phyloP scores from a whole-genome alignment of 495 filamentous ascomycete genomes.

The Cercophora scortea region DNA sequence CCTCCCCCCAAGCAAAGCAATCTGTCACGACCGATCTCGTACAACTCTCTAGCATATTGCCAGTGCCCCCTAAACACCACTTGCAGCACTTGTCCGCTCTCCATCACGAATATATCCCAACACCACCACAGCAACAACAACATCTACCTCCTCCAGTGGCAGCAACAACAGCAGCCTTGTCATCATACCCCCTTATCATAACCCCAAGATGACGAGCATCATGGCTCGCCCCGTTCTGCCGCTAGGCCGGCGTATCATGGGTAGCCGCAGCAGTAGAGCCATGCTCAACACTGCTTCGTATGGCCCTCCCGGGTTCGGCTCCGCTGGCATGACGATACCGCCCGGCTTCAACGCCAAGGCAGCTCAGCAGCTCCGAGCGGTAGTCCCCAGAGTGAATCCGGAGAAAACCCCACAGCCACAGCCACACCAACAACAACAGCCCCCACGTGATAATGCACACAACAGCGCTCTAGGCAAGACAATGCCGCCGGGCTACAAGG shows the following conservation, averaged over 20 bases:
- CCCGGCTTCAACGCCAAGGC: constrained; percentile 9
- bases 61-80: too few species aligned
- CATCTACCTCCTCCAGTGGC: not conserved
- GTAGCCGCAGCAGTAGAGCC: not conserved
- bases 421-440: too few species aligned
- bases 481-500: constrained; percentile 31
- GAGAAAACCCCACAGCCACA: not conserved
- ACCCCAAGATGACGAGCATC: constrained; percentile 1
- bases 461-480: constrained; percentile 1
- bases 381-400: not conserved
- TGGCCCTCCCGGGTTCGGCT: not conserved
- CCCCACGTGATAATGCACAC: too few species aligned
- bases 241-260: constrained; percentile 1
- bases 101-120: too few species aligned
- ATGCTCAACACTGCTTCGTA: constrained; percentile 11
- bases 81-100: too few species aligned
- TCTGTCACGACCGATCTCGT: too few species aligned
- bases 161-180: not conserved
- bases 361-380: constrained; percentile 4
- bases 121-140: not conserved
- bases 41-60: too few species aligned
- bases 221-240: constrained; percentile 1
- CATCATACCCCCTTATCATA: not conserved
- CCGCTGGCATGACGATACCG: constrained; percentile 8
- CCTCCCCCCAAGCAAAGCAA: too few species aligned